phyloP scores from a whole-genome alignment of 2,329 filamentous ascomycete genomes.

The Aspergillus sclerotialis region DNA sequence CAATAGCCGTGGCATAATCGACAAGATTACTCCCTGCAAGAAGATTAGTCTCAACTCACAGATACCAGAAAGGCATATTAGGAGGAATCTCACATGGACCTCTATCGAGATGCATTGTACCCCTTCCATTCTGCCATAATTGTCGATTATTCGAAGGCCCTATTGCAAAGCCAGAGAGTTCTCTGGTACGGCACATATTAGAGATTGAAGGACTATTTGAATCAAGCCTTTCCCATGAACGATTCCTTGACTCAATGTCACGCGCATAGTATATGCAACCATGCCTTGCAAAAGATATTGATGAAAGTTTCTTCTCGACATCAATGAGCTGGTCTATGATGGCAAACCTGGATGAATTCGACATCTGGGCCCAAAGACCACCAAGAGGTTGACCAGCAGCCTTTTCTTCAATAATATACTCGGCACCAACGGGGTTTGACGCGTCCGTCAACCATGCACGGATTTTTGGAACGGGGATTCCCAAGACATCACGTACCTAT shows the following conservation, averaged over 20 bases:
- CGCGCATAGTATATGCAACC: conserved; percentile 23
- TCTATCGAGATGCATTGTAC: conserved; percentile 18
- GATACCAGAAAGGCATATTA: too few relatives aligned
- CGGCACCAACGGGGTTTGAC: conserved; percentile 10
- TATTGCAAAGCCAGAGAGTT: conserved; percentile 15
- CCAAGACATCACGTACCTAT: too few relatives aligned
- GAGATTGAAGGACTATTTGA: too few relatives aligned
- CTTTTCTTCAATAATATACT: conserved; percentile 26
- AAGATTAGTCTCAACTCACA: too few relatives aligned
- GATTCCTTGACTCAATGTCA: too few relatives aligned
- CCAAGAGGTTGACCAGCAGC: conserved; percentile 19
- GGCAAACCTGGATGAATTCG: conserved; percentile 14
- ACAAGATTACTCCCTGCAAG: conserved; percentile 9
- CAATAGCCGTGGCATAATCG: conserved; percentile 17
- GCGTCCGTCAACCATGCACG: conserved; percentile 14
- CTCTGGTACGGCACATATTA: background rate
- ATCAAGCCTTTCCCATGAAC: too few relatives aligned
- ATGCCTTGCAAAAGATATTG: conserved; percentile 16
- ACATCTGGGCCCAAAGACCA: conserved; percentile 21
- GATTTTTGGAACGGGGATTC: conserved; percentile 12
- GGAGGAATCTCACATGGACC: conserved; percentile 18
- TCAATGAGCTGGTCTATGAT: conserved; percentile 20
- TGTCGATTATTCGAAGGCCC: conserved; percentile 15
- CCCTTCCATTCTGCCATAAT: conserved; percentile 15
- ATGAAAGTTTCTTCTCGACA: conserved; percentile 18